Conservation (phyloP, 2,329 filamentous ascomycete species). For the Massarina eburnea region DNA sequence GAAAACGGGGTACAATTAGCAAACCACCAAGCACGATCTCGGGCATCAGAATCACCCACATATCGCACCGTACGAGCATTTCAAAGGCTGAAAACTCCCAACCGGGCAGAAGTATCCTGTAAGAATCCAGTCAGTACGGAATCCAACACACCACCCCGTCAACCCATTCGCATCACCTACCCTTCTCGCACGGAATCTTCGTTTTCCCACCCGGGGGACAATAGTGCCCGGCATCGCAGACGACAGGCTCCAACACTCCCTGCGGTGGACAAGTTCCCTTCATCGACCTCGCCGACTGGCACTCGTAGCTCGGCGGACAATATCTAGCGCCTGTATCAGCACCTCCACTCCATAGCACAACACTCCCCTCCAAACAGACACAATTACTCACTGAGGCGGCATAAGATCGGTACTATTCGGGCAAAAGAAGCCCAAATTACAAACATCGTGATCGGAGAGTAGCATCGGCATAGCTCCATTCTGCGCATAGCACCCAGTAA, state of each 20-base stretch:
- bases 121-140: background rate
- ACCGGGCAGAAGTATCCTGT: slow-evolving; percentile 8
- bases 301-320: slow-evolving; percentile 3
- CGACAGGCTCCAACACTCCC: slow-evolving; percentile 8
- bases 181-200: slow-evolving; percentile 7
- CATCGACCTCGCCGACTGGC: slow-evolving; percentile 1
- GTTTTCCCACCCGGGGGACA: slow-evolving; percentile 10
- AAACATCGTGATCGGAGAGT: background rate
- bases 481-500: slow-evolving; percentile 9
- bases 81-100: slow-evolving; percentile 7
- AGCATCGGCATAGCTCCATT: slow-evolving; percentile 8
- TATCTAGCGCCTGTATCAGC: slow-evolving; percentile 1
- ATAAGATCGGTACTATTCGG: slow-evolving; percentile 7
- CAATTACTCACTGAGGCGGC: slow-evolving; percentile 3
- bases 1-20: background rate
- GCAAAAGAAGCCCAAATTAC: slow-evolving; percentile 8
- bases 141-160: too few relatives aligned
- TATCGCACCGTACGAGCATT: slow-evolving; percentile 9
- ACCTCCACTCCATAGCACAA: background rate
- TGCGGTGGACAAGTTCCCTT: slow-evolving; percentile 1
- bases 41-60: slow-evolving; percentile 1
- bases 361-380: background rate
- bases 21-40: background rate
- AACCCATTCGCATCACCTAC: background rate
- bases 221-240: slow-evolving; percentile 7